Percentiles rank a stretch among this genome's conserved stretches.
Evolutionary conservation across 1,284 basidiomycete genomes (phyloP).

Genomic region (Heterobasidion parviporum): DNA sequence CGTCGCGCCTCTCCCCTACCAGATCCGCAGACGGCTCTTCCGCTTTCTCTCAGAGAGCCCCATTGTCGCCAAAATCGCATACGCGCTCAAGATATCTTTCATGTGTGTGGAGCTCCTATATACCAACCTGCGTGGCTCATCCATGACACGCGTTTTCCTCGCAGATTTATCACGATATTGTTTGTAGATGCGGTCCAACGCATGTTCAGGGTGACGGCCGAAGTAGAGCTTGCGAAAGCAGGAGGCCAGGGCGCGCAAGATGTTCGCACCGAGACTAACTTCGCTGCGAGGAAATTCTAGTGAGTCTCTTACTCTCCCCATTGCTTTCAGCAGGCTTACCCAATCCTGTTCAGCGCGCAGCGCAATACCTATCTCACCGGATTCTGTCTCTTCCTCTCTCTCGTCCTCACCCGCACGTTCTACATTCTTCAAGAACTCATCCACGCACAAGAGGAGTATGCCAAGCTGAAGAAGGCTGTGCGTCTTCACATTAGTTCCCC

Average conservation of each 20-base stretch:
- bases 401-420: slow-evolving; percentile 89
- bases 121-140: too few relatives aligned
- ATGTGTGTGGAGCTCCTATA: slow-evolving; percentile 56
- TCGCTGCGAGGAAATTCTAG: slow-evolving; percentile 93
- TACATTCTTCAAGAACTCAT: slow-evolving; percentile 76
- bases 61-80: slow-evolving; percentile 66
- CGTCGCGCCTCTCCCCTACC: slow-evolving; percentile 71
- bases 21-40: slow-evolving; percentile 66
- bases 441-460: slow-evolving; percentile 82
- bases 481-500: slow-evolving; percentile 12
- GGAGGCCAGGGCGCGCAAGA: slow-evolving; percentile 49
- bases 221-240: slow-evolving; percentile 64
- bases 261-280: slow-evolving; percentile 74
- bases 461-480: slow-evolving; percentile 70
- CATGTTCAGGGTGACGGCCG: slow-evolving; percentile 81
- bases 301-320: slow-evolving; percentile 27
- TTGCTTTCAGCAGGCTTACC: slow-evolving; percentile 4
- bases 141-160: neutral
- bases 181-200: slow-evolving; percentile 90
- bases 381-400: slow-evolving; percentile 89
- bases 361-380: slow-evolving; percentile 87
- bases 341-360: slow-evolving; percentile 47
- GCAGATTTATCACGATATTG: slow-evolving; percentile 78
- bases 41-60: slow-evolving; percentile 67
- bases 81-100: slow-evolving; percentile 88